Conservation (phyloP, 2,329 filamentous ascomycete genomes). For the Raffaelea arxii region DNA sequence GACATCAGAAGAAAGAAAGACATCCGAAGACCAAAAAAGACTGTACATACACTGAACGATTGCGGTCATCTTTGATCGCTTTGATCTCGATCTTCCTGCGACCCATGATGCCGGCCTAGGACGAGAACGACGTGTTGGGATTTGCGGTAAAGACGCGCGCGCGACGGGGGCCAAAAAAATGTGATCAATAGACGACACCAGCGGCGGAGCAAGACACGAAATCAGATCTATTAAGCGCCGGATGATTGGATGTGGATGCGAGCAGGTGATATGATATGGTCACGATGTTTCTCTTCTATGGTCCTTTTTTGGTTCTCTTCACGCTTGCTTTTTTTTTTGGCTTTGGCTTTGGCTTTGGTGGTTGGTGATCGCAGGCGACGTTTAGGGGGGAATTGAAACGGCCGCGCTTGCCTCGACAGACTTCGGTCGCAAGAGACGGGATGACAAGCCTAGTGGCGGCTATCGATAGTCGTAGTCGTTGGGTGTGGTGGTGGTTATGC, state of each 20-base stretch:
- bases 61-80: conserved; percentile 96
- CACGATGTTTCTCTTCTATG: too few species aligned
- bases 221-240: too few species aligned
- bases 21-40: background rate
- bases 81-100: conserved; percentile 99
- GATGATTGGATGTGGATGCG: too few species aligned
- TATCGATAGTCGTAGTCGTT: too few species aligned
- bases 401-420: background rate
- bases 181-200: background rate
- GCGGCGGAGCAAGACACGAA: background rate
- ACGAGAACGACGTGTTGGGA: background rate
- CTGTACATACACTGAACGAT: conserved; percentile 79
- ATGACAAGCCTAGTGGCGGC: too few species aligned
- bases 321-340: too few species aligned
- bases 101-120: conserved; percentile 58
- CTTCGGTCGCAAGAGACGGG: background rate
- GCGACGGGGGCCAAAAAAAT: too few species aligned
- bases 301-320: too few species aligned
- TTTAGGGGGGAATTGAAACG: too few species aligned
- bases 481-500: too few species aligned
- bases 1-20: background rate
- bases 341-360: background rate
- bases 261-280: too few species aligned
- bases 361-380: background rate
- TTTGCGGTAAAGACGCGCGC: too few species aligned